Evolutionary conservation across 2,329 filamentous ascomycete genomes (phyloP), one percentile per base, ranked within the genome.

Genomic region (Fusarium clavum): DNA sequence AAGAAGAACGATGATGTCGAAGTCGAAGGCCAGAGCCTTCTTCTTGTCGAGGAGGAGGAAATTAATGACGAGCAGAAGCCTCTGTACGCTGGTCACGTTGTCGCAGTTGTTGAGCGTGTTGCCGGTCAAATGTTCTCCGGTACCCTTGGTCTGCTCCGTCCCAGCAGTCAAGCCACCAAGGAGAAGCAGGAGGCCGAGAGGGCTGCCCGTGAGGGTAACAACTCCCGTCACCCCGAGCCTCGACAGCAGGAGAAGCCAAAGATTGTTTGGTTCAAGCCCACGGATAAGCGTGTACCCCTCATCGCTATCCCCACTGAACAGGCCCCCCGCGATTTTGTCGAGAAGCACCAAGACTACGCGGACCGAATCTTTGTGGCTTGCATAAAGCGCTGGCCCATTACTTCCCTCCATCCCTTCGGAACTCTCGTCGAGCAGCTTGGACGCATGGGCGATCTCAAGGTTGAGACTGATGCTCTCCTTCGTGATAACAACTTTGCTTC

Each of bases 1-100:
- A 99, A 99, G 90, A 99, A 99, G 89, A 99, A 99, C 70, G 96
- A 99, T 73, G 96, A 99, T 79, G 96, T 99, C 27, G 96, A 99
- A 81, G 96, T 99, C 29, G 96, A 99, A 80, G 96, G 96, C 27
- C 96, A 99, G 81, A 98, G 95, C 79, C 87, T 99, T 61, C 90
- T 99, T 24, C 89, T 99, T 20, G 96, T 98, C 70, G 96, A 99
- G 78, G 96, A 99, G 79, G 96, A 99, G 79, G 96, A 99, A 80
- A 98, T 99, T 81, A 98, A 93, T 75, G 96, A 99, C 77, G 96
- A 98, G 79, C 93, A 97, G 80, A 99, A 99, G 84, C 96, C 96
- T 13, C 86, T 99, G 9, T 99, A 98, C 77, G 96, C 96, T 64
- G 96, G 96, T 44, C 96, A 99, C 77, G 92, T 99, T 73, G 96